These are phyloP conservation scores for Entomortierella chlamydospora DNA, from an alignment of 192 early-diverging fungal genomes.

Conservation along the genomic window DNA sequence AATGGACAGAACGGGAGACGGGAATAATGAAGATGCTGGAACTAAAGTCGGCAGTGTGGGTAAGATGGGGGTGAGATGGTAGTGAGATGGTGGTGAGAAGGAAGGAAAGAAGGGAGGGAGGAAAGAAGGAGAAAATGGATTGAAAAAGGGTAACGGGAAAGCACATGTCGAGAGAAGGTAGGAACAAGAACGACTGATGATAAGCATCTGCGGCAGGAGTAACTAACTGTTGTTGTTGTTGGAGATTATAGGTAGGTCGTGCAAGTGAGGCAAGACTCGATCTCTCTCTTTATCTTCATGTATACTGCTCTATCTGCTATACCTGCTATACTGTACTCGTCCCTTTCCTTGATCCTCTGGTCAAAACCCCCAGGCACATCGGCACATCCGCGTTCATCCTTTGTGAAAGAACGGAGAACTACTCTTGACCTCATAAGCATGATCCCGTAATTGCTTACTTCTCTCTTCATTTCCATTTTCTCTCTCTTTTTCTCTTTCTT, in stretches of 20 bases:
- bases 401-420: neutral
- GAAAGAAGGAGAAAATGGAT: neutral
- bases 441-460: neutral
- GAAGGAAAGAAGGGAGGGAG: neutral
- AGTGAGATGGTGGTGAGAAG: neutral
- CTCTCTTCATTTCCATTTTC: neutral
- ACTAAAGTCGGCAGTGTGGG: neutral
- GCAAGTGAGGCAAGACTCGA: no score
- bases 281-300: no score
- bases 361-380: no score
- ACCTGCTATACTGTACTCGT: no score
- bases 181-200: neutral
- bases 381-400: no score
- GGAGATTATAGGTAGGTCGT: no score
- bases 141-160: neutral
- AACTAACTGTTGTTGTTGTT: no score
- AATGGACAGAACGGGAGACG: neutral
- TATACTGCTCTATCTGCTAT: no score
- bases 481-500: neutral
- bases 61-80: neutral
- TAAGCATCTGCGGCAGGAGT: neutral
- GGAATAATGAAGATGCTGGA: neutral
- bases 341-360: no score
- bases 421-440: constrained; percentile 7
- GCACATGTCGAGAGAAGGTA: neutral